Evolutionary conservation across 2,329 filamentous ascomycete species (phyloP), one percentile per base, ranked within the genome.

Genomic region (Phialophora verrucosa): DNA sequence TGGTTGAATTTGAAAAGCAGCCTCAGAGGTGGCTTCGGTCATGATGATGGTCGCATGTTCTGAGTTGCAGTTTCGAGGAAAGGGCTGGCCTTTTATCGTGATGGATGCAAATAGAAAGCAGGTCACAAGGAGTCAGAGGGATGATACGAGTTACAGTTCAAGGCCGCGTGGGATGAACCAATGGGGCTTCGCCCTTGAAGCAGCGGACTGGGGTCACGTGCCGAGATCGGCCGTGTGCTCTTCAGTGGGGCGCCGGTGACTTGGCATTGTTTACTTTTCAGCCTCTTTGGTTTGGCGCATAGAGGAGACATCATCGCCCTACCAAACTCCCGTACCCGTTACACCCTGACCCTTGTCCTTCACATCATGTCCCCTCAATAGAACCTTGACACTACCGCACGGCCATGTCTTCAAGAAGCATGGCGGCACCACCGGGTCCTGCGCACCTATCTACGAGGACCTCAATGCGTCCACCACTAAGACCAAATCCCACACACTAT

Each of bases 1-100:
- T 20, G 90, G 90, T 75, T 87, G 82, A 38, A 92, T 86, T 75
- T 89, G 87, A 63, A 87, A 87, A 47, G 56, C 61, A 50, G 60
- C 51, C 53, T 65, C 62, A 51, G 51, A 58, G 29, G 58, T n/a
- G 14, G 59, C 3, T 20, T 69, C 66, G n/a, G 53, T 65, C 65
- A 71, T 69, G 62, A 55, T 55, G 42, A 53, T 51, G 51, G 6
- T 32, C n/a, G 56, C 65, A 70, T 68, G 25, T 12, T 32, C 32
- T 7, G 51, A 29, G 14, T 8, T 5, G 38, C 38, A n/a, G 17
- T 44, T 6, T 44, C 38, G 38, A 53, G 49, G 35, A 23, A 7
- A 25, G 14, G 23, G 14, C 4, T 55, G 54, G 31, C 35, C 32
- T 50, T n/a, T 53, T 17, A n/a, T 54, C n/a, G 51, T 62, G 60